Base-by-base conservation (phyloP, 768 basidiomycete species). In the Boletus reticuloceps region DNA sequence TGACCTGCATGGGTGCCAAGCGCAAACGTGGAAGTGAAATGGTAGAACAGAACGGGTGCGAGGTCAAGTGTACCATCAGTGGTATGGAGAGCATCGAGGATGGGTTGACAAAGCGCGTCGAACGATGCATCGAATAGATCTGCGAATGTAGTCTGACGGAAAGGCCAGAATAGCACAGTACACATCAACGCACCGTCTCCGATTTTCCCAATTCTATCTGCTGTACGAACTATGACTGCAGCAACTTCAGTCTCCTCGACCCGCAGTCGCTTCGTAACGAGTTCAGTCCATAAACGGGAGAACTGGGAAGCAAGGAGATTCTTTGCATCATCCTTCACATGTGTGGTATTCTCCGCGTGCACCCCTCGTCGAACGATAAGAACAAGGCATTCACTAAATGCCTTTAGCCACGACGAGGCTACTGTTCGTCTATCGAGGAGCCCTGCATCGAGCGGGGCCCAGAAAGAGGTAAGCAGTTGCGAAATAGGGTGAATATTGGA, bases 401-500 rank as follows among this genome's bases (percentile, higher is more conserved):
- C 77, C 17, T 88, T 72, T 71, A 94, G 89, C 11, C 90, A 85
- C 1, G 84, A 79, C 6, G 81, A 81, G 22, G 64, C 58, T 8
- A 49, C 58, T 19, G 54, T 40, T 37, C 53, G 56, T 46, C 47
- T 58, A 39, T 68, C 64, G n/a, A 70, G 67, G 34, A 69, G 61
- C 11, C 62, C 58, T 10, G 62, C 62, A 49, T 89, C 85, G 1
- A 91, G 69, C 0, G 91, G 93, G 16, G 84, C 81, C 93, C 94
- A 97, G 63, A 98, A 85, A 0, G 91, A 82, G 1, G 76, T 71
- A 65, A 93, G 89, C 41, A 96, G 72, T 29, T 78, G 76, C 4
- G 74, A 60, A 4, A 87, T 66, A 48, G 67, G 74, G 68, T 20
- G 66, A 29, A 46, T 37, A 16, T 10, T 12, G 14, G 19, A 17